phyloP scores from a whole-genome alignment of 768 basidiomycete species.

The Lyophyllum decastes region DNA sequence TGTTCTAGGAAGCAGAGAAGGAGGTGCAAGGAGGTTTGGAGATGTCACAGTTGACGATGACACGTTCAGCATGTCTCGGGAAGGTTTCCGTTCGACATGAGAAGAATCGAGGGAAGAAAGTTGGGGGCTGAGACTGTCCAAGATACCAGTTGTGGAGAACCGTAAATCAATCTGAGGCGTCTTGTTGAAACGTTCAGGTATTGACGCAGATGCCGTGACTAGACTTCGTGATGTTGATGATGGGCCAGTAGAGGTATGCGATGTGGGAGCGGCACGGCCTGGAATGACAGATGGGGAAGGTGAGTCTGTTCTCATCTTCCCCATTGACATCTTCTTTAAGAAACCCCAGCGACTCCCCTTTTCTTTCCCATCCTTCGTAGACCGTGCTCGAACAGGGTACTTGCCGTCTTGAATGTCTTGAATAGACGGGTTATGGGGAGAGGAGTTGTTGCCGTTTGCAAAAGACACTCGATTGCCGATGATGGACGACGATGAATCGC shows the following conservation, averaged over 20 bases:
- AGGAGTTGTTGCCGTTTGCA: constrained; percentile 10
- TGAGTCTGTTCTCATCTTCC: constrained; percentile 76
- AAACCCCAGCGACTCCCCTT: constrained; percentile 90
- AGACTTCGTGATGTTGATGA: constrained; percentile 25
- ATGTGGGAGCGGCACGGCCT: constrained; percentile 29
- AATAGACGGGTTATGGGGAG: constrained; percentile 14
- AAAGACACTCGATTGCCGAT: constrained; percentile 19
- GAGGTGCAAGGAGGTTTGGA: constrained; percentile 41
- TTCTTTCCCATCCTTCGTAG: constrained; percentile 46
- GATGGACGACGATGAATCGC: constrained; percentile 11
- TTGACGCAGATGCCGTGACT: constrained; percentile 22
- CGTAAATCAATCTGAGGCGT: constrained; percentile 70
- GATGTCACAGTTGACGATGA: constrained; percentile 21
- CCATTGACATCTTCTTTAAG: constrained; percentile 98
- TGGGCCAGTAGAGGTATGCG: constrained; percentile 31
- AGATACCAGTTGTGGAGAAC: constrained; percentile 67
- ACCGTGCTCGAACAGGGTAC: constrained; percentile 20
- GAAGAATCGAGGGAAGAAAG: constrained; percentile 30
- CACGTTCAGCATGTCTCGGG: constrained; percentile 27
- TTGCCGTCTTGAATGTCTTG: constrained; percentile 23
- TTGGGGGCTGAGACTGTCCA: constrained; percentile 47
- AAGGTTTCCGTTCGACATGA: constrained; percentile 25
- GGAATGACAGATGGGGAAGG: constrained; percentile 41
- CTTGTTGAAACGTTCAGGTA: constrained; percentile 37
- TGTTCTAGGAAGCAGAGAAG: constrained; percentile 47